Evolutionary conservation across 2,329 filamentous ascomycete species (phyloP).

Genomic region (Aspergillus thermomutatus): DNA sequence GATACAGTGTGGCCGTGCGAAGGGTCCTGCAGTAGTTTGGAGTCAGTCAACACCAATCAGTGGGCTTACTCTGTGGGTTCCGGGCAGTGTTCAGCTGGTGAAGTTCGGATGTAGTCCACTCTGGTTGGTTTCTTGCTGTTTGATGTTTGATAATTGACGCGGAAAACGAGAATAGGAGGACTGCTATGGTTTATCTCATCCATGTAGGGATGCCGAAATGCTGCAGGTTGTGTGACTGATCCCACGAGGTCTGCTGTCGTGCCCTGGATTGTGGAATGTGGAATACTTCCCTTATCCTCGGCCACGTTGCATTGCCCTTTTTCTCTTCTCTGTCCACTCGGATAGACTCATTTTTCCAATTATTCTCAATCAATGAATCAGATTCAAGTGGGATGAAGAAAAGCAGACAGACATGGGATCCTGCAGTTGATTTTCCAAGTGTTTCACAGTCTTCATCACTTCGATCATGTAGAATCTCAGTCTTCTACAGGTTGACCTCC

Average conservation of each 20-base stretch:
- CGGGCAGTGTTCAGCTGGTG: not conserved
- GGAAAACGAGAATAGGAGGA: not conserved
- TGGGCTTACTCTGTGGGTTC: not conserved
- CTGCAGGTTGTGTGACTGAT: not conserved
- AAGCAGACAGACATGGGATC: not conserved
- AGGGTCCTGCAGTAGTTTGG: not conserved
- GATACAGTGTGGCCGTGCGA: not conserved
- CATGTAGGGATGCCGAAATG: not conserved
- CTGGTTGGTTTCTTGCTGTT: not conserved
- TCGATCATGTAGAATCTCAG: not conserved
- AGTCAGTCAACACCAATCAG: not conserved
- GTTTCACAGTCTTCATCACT: not conserved
- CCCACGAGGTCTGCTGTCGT: not conserved
- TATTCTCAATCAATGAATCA: not conserved
- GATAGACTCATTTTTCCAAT: not conserved
- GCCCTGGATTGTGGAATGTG: not conserved
- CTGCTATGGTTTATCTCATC: not conserved
- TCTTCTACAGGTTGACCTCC: not conserved
- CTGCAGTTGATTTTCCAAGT: not conserved
- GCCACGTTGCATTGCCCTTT: not conserved
- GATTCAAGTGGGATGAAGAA: not conserved
- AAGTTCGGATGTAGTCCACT: not conserved
- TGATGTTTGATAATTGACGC: not conserved
- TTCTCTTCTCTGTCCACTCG: not conserved
- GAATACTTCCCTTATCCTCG: not conserved